Base-by-base conservation (phyloP, 1,284 basidiomycete genomes). In the Ganoderma boninense region DNA sequence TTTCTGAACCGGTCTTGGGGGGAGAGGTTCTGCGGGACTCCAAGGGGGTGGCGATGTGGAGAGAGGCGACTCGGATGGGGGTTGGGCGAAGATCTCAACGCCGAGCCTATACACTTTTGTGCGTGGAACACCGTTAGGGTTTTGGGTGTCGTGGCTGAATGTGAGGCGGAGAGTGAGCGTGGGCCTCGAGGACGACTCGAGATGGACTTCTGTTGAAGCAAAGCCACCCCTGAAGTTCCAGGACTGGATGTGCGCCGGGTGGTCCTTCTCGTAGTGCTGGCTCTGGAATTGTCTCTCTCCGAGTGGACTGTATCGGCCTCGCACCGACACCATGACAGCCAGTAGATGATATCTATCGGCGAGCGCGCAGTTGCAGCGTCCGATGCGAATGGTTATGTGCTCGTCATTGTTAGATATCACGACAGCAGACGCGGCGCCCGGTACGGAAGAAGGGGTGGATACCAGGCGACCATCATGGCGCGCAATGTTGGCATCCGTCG, bases 231-330 rank as follows among this genome's bases (percentile, higher is more conserved):
- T 42, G 40, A 68, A 70, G 1, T 62, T 40, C 71, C 71, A 72
- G 4, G 71, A 72, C n/a, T 68, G 61, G 23, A 72, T 29, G 46
- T 72, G 68, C 23, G 62, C 56, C 6, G 67, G 63, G 26, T 72
- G 61, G 14, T 70, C 32, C 16, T 40, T 18, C 18, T 26, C 11
- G 49, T 72, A 54, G 56, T 56, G 44, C 20, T 60, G 46, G 6
- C 35, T 29, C 26, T 32, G 16, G 46, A 64, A 57, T 6, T 32
- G 32, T 14, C n/a, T 35, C 35, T 64, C 49, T 23, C 49, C 13
- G 23, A 68, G 44, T 8, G 43, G 6, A 38, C 56, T 64, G 4
- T 29, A 35, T 32, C 35, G 29, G n/a, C 29, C n/a, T 10, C 49
- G 44, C 46, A 46, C 42, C 4, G 62, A 56, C 23, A 57, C 49